phyloP scores from a whole-genome alignment of 2,329 filamentous ascomycete species.

The Malbranchea cinnamomea region DNA sequence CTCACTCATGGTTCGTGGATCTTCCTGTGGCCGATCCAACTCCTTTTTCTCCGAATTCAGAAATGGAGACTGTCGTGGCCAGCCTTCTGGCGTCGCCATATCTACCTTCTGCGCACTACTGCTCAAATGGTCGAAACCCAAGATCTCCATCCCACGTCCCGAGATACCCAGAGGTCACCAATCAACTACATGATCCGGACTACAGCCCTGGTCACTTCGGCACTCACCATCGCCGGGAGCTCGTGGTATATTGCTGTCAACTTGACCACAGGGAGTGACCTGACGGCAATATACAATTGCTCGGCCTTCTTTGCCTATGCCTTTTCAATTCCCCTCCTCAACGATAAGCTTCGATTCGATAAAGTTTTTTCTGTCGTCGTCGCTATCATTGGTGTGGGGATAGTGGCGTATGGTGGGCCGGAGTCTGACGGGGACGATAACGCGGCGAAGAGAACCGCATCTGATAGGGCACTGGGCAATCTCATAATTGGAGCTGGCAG shows the following conservation, averaged over 20 bases:
- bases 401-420: constrained; percentile 84
- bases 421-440: constrained; percentile 14
- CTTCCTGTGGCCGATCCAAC: constrained; percentile 73
- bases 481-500: constrained; percentile 82
- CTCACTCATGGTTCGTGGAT: constrained; percentile 91
- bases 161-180: constrained; percentile 31
- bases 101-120: constrained; percentile 47
- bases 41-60: constrained; percentile 64
- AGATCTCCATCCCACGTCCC: constrained; percentile 46
- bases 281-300: constrained; percentile 99
- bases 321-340: constrained; percentile 79
- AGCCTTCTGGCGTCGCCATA: constrained; percentile 68
- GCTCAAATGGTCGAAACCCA: constrained; percentile 76
- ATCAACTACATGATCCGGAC: constrained; percentile 62
- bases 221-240: constrained; percentile 77
- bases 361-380: constrained; percentile 78
- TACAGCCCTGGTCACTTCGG: constrained; percentile 67
- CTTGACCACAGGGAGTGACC: constrained; percentile 78
- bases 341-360: constrained; percentile 67
- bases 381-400: constrained; percentile 74
- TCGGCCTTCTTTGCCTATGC: constrained; percentile 97
- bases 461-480: constrained; percentile 66
- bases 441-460: constrained; percentile 34
- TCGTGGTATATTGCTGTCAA: constrained; percentile 95
- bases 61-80: constrained; percentile 66